Conservation (phyloP, 495 filamentous ascomycete genomes). For the Glarea lozoyensis region DNA sequence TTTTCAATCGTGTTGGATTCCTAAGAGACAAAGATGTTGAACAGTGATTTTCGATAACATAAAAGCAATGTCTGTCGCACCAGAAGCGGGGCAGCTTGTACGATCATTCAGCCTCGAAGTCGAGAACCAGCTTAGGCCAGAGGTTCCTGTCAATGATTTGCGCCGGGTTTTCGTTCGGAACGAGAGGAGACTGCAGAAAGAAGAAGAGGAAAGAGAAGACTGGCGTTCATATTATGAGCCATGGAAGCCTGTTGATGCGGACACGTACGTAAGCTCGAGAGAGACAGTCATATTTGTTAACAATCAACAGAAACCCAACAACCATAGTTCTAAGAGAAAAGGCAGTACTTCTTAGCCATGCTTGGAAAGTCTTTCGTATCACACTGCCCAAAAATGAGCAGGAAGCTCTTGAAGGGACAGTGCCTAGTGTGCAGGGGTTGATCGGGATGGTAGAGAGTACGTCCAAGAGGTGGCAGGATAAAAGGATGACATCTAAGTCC, state of each 20-base stretch:
- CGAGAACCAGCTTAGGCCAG: not conserved
- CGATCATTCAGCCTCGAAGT: slow-evolving; percentile 1
- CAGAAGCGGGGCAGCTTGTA: slow-evolving; percentile 1
- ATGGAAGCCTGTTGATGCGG: not conserved
- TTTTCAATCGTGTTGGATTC: too few relatives aligned
- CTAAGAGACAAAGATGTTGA: too few relatives aligned
- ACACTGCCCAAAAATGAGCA: slow-evolving; percentile 1
- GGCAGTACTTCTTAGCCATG: not conserved
- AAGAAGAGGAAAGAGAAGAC: not conserved
- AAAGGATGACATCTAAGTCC: not conserved
- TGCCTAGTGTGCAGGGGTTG: not conserved
- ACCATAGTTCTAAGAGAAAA: not conserved
- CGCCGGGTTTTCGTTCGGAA: not conserved
- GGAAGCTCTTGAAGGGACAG: not conserved
- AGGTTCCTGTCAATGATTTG: not conserved
- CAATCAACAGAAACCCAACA: not conserved
- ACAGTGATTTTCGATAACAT: too few relatives aligned
- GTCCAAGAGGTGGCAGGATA: not conserved
- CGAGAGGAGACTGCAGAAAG: not conserved
- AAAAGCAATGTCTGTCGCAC: not conserved
- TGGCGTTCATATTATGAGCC: slow-evolving; percentile 1
- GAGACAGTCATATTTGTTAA: not conserved
- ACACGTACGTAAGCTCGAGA: not conserved
- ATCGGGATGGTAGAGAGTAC: slow-evolving; percentile 1
- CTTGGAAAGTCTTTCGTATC: not conserved